These are phyloP conservation scores for Chlorencoelia australis DNA, from an alignment of 2,329 filamentous ascomycete species.

Conservation along the genomic window DNA sequence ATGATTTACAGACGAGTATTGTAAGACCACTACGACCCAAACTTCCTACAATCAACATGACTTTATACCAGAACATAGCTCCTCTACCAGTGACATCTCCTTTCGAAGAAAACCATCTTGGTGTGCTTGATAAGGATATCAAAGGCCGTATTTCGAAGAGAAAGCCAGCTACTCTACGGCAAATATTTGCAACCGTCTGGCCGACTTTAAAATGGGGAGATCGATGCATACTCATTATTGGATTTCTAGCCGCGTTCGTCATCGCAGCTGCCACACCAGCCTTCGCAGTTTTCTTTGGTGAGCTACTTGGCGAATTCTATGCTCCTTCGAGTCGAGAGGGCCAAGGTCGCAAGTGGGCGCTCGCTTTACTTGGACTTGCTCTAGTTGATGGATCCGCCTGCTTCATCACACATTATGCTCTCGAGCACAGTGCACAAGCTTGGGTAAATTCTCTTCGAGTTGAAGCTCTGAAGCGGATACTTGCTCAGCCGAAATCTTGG, in stretches of 20 bases:
- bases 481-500: slow-evolving; percentile 70
- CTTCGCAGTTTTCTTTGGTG: slow-evolving; percentile 68
- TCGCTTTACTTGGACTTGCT: slow-evolving; percentile 59
- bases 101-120: neutral
- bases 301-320: slow-evolving; percentile 63
- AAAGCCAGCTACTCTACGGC: slow-evolving; percentile 31
- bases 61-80: too few relatives aligned
- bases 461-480: slow-evolving; percentile 56
- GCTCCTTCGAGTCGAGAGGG: slow-evolving; percentile 24
- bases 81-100: neutral
- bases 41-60: neutral
- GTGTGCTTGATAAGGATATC: too few relatives aligned
- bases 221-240: slow-evolving; percentile 46
- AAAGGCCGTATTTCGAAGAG: neutral
- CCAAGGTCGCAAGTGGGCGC: slow-evolving; percentile 45
- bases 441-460: slow-evolving; percentile 69
- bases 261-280: slow-evolving; percentile 33
- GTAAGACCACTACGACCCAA: too few relatives aligned
- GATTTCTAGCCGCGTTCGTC: slow-evolving; percentile 34
- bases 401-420: slow-evolving; percentile 57
- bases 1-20: too few relatives aligned
- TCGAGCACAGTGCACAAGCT: slow-evolving; percentile 60
- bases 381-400: slow-evolving; percentile 53
- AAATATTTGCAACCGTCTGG: slow-evolving; percentile 63
- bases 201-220: slow-evolving; percentile 45